Evolutionary conservation across 352 stramenopile genomes (phyloP).

Genomic region (Pythium myriotylum): DNA sequence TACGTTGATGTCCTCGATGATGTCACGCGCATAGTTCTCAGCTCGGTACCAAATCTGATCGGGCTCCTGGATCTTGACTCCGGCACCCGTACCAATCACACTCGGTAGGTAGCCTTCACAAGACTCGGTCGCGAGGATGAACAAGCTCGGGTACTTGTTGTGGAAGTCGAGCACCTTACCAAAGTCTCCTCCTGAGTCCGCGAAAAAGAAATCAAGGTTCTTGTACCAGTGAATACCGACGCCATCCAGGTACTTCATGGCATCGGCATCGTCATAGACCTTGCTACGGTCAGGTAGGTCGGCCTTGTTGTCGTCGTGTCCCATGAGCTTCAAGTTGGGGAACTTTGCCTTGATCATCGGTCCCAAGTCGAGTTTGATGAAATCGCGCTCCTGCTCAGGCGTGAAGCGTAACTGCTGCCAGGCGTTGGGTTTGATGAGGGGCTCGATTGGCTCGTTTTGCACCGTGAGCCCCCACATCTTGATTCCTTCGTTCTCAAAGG

Average conservation of each 20-base stretch:
- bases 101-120: constrained; percentile 62
- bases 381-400: too few relatives aligned
- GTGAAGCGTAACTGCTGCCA: constrained; percentile 59
- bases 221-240: constrained; percentile 88
- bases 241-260: constrained; percentile 69
- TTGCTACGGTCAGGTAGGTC: constrained; percentile 42
- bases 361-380: constrained; percentile 68
- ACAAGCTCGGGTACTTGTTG: constrained; percentile 55
- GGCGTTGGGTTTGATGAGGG: too few relatives aligned
- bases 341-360: constrained; percentile 58
- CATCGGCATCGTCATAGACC: constrained; percentile 45
- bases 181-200: constrained; percentile 38
- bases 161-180: constrained; percentile 50
- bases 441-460: too few relatives aligned
- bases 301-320: constrained; percentile 89
- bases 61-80: constrained; percentile 43
- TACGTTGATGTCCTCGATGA: constrained; percentile 81
- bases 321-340: constrained; percentile 58
- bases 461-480: too few relatives aligned
- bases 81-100: constrained; percentile 42
- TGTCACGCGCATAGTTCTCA: too few relatives aligned
- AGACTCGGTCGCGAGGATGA: constrained; percentile 81
- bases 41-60: constrained; percentile 56
- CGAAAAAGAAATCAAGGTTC: constrained; percentile 50
- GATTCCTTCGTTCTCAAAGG: too few relatives aligned